A percentile compares a stretch with the other conserved stretches of the same genome.
phyloP scores from a whole-genome alignment of 2,329 filamentous ascomycete species.

The Coniochaeta hoffmannii region DNA sequence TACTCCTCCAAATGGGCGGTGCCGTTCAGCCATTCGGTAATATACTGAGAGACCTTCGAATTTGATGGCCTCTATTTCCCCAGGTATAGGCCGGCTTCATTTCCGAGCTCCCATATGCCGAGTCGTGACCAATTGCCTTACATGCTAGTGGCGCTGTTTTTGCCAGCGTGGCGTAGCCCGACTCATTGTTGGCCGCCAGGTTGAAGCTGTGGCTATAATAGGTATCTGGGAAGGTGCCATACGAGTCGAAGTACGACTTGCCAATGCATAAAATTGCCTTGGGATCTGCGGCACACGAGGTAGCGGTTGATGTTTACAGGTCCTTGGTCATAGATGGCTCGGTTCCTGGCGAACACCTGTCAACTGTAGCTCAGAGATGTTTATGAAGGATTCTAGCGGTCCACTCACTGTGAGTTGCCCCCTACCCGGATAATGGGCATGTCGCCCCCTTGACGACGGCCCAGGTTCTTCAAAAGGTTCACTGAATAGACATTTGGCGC shows the following conservation, averaged over 20 bases:
- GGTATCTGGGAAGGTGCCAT: constrained; percentile 14
- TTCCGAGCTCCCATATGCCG: constrained; percentile 15
- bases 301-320: constrained; percentile 12
- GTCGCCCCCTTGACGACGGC: background rate
- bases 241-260: constrained; percentile 15
- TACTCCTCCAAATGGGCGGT: background rate
- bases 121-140: constrained; percentile 14
- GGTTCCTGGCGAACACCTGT: constrained; percentile 7
- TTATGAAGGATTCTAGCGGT: background rate
- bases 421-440: background rate
- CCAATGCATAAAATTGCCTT: constrained; percentile 17
- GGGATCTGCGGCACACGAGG: constrained; percentile 12
- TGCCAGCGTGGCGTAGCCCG: constrained; percentile 13
- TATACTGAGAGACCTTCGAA: constrained; percentile 11
- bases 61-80: constrained; percentile 10
- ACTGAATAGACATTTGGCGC: background rate
- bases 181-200: constrained; percentile 15
- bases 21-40: constrained; percentile 13
- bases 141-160: constrained; percentile 16
- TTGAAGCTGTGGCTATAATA: constrained; percentile 16
- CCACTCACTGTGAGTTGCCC: background rate
- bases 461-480: background rate
- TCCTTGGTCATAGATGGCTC: constrained; percentile 16
- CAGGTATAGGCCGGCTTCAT: constrained; percentile 16
- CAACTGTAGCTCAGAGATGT: background rate